Evolutionary conservation across 441 rosid genomes (phyloP), one percentile per base, ranked within the genome.

Genomic region (Iberis amara): DNA sequence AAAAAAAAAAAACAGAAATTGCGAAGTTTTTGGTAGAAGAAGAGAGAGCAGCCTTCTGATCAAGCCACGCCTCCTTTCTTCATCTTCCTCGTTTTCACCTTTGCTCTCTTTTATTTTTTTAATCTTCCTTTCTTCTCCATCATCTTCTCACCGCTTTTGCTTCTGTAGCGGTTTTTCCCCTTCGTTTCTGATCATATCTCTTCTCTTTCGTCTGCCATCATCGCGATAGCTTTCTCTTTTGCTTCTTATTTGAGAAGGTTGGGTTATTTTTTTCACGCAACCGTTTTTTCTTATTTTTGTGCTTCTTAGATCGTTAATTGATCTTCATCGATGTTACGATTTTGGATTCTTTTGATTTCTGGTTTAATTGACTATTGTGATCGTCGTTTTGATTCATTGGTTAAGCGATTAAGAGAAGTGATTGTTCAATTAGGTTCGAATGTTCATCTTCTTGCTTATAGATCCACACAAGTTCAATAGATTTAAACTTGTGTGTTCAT

Each of bases 171-270:
- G 2, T 12, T 60, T 36, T 11, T 9, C 38, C 9, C 12, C 4
- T 39, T 33, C 3, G 10, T 7, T 52, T 48, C 39, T 3, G 26
- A 38, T 18, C 21, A 18, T 36, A 7, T 31, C 27, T 47, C 3
- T 12, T 11, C 11, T 40, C 0, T 10, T 39, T 40, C 11, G 4
- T 39, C 52, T 41, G 21, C 70, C 46, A 54, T 66, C 46, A 54
- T 66, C 61, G 56, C 57, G 61, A 52, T 6, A 40, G 27, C 66
- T 49, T 60, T 65, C 39, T 49, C 52, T 33, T 59, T 66, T 59
- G 47, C 71, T 66, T 53, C 61, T 13, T 48, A 6, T 42, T 48
- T 38, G 57, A 66, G 55, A 55, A 47, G 54, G 48, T 56, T 62
- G 8, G 60, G 11, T 61, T 50, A n/a, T 47, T 3, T 8, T 11